Base-by-base conservation (phyloP, 805 yeast species). In the Pichia cabralensis region DNA sequence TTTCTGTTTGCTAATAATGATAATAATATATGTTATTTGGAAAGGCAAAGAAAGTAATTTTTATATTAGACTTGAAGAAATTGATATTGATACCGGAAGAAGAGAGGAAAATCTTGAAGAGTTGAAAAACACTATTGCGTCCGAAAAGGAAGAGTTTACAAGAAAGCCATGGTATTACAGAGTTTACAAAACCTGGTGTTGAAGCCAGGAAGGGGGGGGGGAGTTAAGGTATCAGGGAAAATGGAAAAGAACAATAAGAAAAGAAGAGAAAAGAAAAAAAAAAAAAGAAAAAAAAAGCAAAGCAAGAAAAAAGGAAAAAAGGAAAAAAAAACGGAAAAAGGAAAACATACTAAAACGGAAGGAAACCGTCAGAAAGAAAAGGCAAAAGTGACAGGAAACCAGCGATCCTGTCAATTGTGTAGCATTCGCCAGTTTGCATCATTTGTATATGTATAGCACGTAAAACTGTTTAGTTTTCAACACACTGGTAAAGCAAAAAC, bases 1-100 rank as follows among this genome's bases (percentile, higher is more conserved):
- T 34, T 80, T 80, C 12, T 65, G 79, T 35, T 62, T 76, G 24
- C 20, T 78, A 22, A 67, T 55, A 3, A 67, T 71, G 54, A 76
- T 47, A 30, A 13, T 45, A 24, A 36, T 39, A 8, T 53, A 50
- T 38, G 39, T 43, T 29, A 24, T 52, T 15, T 65, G 63, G 60
- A 57, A 57, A 34, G 42, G 36, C 23, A 64, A 62, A 55, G 50
- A 64, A 41, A 64, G 71, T 67, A 54, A 49, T 25, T 52, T 60
- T n/a, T 64, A 62, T 44, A 50, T 68, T 32, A 57, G 59, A 25
- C 59, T 69, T 26, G 46, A 53, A 33, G 68, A 69, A 22, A 67
- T 76, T 42, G 80, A 74, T 40, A 49, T 76, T 22, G 76, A 68
- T 45, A 60, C 71, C 30, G 83, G 83, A 22, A 65, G 78, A 46